Base-by-base conservation (phyloP, 208 protist genomes). In the Leishmania aethiopica region DNA sequence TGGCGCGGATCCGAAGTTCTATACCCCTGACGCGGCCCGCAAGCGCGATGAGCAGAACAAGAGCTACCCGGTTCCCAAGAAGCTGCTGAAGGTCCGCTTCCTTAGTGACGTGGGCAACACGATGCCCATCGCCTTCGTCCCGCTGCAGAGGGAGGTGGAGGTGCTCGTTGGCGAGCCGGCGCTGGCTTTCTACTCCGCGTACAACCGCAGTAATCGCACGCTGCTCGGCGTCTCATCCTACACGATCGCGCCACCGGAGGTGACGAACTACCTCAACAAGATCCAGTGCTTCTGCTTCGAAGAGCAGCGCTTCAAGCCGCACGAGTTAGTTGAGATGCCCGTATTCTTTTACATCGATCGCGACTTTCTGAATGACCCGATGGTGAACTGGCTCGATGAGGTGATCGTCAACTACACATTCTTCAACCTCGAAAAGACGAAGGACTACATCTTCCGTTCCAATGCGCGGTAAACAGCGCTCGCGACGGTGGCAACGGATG, bases 281-380 rank as follows among this genome's bases (percentile, higher is more conserved):
- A 99, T 99, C 84, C 98, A 99, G 92, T 99, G 98, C 88, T 99
- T 99, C 83, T 99, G 97, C 87, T 99, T 99, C 64, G 96, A 99
- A 84, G 97, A 99, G 89, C 97, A 99, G 88, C 95, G 97, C 32
- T 96, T 99, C 80, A 98, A 98, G 84, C 96, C 98, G 51, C 89
- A 98, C 79, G 97, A 99, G 91, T 85, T 98, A 55, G 96, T 99
- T 0, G 97, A 99, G 87, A 98, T 99, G 96, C 98, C 98, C 47
- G 98, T 99, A 3, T 98, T 99, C 84, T 99, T 99, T 89, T 99
- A 98, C 88, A 98, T 99, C 81, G 98, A 99, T 79, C 94, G 96
- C 7, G 98, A 99, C 79, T 96, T 99, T 79, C 82, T 97, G 17
- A 94, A 99, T 79, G 98, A 97, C 72, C 91, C 92, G 51, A 87